These are phyloP conservation scores for Thelonectria rubi DNA, from an alignment of 2,329 filamentous ascomycete species.

Conservation along the genomic window DNA sequence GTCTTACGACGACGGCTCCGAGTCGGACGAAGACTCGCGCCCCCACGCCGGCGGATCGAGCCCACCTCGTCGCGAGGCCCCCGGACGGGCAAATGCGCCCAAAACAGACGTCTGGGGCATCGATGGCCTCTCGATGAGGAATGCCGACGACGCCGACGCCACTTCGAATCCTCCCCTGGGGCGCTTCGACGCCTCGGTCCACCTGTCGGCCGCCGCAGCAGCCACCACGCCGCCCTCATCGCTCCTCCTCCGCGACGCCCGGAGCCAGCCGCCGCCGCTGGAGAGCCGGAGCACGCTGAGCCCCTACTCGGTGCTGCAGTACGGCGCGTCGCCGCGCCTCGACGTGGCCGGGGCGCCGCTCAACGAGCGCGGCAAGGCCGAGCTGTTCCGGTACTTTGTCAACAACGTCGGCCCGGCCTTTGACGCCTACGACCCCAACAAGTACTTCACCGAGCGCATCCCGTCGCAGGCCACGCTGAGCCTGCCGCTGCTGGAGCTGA, in stretches of 20 bases:
- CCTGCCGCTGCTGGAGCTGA: slow-evolving; percentile 23
- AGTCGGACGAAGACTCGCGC: slow-evolving; percentile 16
- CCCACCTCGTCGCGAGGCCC: background rate
- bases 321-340: slow-evolving; percentile 1
- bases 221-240: slow-evolving; percentile 1
- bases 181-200: slow-evolving; percentile 1
- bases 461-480: slow-evolving; percentile 25
- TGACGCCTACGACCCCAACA: slow-evolving; percentile 29
- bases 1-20: slow-evolving; percentile 22
- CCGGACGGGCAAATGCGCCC: background rate
- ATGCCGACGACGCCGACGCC: background rate
- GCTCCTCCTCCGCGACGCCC: background rate
- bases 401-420: slow-evolving; percentile 30
- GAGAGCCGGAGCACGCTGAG: slow-evolving; percentile 20
- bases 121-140: slow-evolving; percentile 10
- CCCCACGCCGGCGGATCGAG: background rate
- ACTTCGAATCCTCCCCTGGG: background rate
- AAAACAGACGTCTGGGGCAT: slow-evolving; percentile 8
- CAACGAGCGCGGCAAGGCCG: slow-evolving; percentile 20
- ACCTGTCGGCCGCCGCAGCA: slow-evolving; percentile 1
- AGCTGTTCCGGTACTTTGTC: slow-evolving; percentile 30
- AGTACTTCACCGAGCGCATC: slow-evolving; percentile 22
- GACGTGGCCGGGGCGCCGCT: slow-evolving; percentile 16
- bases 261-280: no score
- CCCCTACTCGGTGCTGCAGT: slow-evolving; percentile 6